Evolutionary conservation across 805 yeast genomes (phyloP).

Genomic region (Yarrowia keelungensis): DNA sequence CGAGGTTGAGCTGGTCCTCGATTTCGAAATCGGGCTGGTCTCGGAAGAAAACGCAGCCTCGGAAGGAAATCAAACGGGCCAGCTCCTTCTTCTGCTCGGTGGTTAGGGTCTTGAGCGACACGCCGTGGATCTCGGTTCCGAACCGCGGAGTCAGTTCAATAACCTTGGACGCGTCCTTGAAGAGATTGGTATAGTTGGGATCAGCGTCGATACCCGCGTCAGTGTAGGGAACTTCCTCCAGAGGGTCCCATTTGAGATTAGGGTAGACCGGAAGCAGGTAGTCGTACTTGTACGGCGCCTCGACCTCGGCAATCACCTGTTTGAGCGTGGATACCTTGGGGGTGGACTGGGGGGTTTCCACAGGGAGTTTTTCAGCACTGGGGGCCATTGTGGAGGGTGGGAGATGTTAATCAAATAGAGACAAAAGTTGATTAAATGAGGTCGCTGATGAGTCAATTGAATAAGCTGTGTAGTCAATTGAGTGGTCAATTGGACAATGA

Average conservation of each 20-base stretch:
- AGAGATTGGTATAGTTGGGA: constrained; percentile 46
- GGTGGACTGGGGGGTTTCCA: not conserved
- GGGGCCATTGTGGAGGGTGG: not conserved
- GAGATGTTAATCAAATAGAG: too few relatives aligned
- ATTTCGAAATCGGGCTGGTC: constrained; percentile 46
- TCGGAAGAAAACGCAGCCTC: constrained; percentile 35
- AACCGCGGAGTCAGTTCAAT: constrained; percentile 68
- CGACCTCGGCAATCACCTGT: constrained; percentile 16
- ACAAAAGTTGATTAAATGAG: too few relatives aligned
- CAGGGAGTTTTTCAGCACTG: constrained; percentile 22
- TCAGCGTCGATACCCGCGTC: constrained; percentile 49
- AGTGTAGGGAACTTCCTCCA: constrained; percentile 43
- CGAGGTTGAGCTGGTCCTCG: constrained; percentile 23
- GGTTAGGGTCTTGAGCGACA: constrained; percentile 54
- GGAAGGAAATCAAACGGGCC: constrained; percentile 13
- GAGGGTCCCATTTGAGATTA: constrained; percentile 48
- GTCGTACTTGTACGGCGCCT: constrained; percentile 45
- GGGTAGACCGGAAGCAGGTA: constrained; percentile 49
- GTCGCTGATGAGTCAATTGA: too few relatives aligned
- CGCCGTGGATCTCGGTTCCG: constrained; percentile 68
- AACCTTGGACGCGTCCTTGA: constrained; percentile 46
- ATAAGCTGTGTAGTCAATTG: too few relatives aligned
- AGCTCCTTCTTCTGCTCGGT: constrained; percentile 53
- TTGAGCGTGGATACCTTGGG: not conserved
- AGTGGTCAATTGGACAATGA: too few relatives aligned